Evolutionary conservation across 169 alveolate genomes (phyloP), one percentile per base, ranked within the genome.

Genomic region (Cardiosporidium cionae): DNA sequence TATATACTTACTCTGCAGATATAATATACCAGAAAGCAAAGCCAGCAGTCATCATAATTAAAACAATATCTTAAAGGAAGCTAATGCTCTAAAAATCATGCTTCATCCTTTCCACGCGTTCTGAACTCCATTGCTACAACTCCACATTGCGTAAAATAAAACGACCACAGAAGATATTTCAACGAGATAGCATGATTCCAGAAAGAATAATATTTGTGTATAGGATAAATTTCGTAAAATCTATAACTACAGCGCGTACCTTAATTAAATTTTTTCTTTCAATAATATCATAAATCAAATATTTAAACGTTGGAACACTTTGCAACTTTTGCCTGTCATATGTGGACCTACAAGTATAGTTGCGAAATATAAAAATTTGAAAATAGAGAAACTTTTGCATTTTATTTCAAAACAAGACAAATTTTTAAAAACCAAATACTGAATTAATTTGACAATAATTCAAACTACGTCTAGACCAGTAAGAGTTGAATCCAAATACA

Each of bases 401-500:
- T 44, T 44, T 44, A 44, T 44, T 16, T 16, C 58, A 44, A 16
- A 16, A 44, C 16, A 44, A 44, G 58, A 44, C n/a, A 44, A 44
- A 16, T n/a, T n/a, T 44, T 44, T 16, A 44, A 44, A 44, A 44
- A 44, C 58, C n/a, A 44, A 16, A n/a, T 44, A 44, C n/a, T 44
- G n/a, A 16, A 44, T 44, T 16, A 16, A 16, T 16, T n/a, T 16
- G 58, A 16, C 58, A 44, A 44, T n/a, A n/a, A 44, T n/a, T 16
- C n/a, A n/a, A 16, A 44, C 27, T n/a, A 44, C 58, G n/a, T 44
- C 16, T 44, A 9, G 72, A 84, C 94, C 94, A 90, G 72, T 88
- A 90, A 28, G 94, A 90, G 37, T 90, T 90, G 53, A 90, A 90
- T 22, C 93, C 92, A 52, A 90, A 90, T 22, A 86, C 81, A 64